phyloP scores from a whole-genome alignment of 768 basidiomycete genomes.

The Favolaschia claudopus region DNA sequence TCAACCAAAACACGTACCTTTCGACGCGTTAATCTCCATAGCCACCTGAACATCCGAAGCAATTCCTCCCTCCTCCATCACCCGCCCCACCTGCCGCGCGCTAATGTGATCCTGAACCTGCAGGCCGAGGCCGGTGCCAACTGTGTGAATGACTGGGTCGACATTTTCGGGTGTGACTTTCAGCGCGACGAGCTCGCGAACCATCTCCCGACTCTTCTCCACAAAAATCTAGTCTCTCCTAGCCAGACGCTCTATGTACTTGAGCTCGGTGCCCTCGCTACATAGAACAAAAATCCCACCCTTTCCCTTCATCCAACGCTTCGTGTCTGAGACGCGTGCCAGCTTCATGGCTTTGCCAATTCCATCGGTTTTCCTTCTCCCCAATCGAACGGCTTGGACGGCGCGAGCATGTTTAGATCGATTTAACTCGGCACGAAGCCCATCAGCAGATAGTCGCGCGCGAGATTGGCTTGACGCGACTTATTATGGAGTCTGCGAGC shows the following conservation, averaged over 20 bases:
- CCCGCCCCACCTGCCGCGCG: background rate
- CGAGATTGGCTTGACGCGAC: background rate
- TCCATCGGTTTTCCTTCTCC: background rate
- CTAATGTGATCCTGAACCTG: background rate
- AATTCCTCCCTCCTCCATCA: conserved; percentile 6
- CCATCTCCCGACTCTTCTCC: background rate
- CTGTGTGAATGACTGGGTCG: conserved; percentile 1
- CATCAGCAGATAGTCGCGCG: background rate
- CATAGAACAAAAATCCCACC: background rate
- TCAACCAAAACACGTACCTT: conserved; percentile 3
- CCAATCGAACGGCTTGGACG: background rate
- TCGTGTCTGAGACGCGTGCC: background rate
- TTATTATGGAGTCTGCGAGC: too few relatives aligned
- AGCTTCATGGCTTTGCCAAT: background rate
- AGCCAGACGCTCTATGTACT: too few relatives aligned
- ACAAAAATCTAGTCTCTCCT: background rate
- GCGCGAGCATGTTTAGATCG: background rate
- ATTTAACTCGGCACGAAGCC: background rate
- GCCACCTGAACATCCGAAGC: conserved; percentile 3
- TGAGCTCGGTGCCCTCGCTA: too few relatives aligned
- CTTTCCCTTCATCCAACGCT: conserved; percentile 2
- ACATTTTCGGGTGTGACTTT: background rate
- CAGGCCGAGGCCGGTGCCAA: background rate
- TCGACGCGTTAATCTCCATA: background rate
- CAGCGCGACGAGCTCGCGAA: conserved; percentile 4